Evolutionary conservation across 106 monocot species (phyloP).

Genomic region (Dactylorhiza incarnata): DNA sequence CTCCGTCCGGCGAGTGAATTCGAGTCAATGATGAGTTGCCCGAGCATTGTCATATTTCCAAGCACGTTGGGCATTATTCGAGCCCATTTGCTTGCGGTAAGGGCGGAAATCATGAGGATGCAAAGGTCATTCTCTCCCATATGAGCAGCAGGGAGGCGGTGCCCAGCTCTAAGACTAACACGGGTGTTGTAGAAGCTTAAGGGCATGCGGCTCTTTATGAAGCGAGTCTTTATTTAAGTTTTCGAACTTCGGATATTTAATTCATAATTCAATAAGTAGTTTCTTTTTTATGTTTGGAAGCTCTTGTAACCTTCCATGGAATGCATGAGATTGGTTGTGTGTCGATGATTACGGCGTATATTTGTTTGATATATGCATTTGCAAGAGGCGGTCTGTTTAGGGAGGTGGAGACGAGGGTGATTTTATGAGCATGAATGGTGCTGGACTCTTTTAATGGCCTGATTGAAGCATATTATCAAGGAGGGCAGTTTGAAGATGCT

Average conservation of each 20-base stretch:
- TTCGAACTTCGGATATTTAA: not conserved
- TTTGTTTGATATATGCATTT: constrained; percentile 46
- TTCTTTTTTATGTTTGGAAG: constrained; percentile 42
- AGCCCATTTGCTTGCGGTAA: constrained; percentile 83
- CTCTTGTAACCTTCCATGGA: constrained; percentile 83
- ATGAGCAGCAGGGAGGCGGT: constrained; percentile 60
- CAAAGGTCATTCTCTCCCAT: constrained; percentile 52
- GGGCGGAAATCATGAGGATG: constrained; percentile 74
- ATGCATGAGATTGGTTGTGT: constrained; percentile 86
- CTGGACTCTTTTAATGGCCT: constrained; percentile 59
- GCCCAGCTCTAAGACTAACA: constrained; percentile 71
- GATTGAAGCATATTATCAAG: constrained; percentile 74
- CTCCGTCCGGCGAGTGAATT: no score
- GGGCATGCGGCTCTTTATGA: constrained; percentile 84
- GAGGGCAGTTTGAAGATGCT: constrained; percentile 84
- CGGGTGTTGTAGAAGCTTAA: constrained; percentile 83
- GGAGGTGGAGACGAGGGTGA: constrained; percentile 56
- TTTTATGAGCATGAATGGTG: constrained; percentile 64
- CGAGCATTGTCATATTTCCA: no score
- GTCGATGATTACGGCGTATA: constrained; percentile 73
- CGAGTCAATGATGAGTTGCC: no score
- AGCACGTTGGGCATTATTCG: no score
- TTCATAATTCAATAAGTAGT: not conserved
- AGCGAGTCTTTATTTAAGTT: constrained; percentile 15
- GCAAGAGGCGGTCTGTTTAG: constrained; percentile 85